Evolutionary conservation across 2,329 filamentous ascomycete species (phyloP).

Genomic region (Epichloe aotearoae): DNA sequence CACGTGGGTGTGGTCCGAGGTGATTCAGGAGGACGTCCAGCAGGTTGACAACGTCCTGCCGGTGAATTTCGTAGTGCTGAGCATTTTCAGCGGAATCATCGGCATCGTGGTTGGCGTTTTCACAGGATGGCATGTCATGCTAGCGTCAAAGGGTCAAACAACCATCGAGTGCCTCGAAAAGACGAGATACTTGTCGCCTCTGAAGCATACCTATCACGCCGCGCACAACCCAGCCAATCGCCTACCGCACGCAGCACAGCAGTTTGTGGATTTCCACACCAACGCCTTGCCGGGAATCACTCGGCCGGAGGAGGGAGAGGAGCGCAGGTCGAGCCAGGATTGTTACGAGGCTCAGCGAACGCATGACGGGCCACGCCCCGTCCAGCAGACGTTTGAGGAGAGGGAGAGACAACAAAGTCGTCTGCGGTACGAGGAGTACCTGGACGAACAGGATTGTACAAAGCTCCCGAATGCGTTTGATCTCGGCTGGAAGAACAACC

Average conservation of each 20-base stretch:
- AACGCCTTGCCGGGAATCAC: slow-evolving; percentile 71
- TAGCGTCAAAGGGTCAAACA: slow-evolving; percentile 69
- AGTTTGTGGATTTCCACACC: slow-evolving; percentile 68
- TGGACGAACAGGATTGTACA: slow-evolving; percentile 79
- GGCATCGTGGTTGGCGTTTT: slow-evolving; percentile 81
- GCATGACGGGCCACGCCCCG: slow-evolving; percentile 22
- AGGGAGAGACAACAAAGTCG: slow-evolving; percentile 41
- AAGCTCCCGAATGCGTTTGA: slow-evolving; percentile 91
- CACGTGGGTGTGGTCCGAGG: slow-evolving; percentile 74
- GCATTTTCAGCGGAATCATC: slow-evolving; percentile 81
- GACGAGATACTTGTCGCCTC: slow-evolving; percentile 77
- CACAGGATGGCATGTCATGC: slow-evolving; percentile 78
- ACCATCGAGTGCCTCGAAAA: slow-evolving; percentile 96
- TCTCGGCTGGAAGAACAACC: slow-evolving; percentile 68
- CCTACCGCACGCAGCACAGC: slow-evolving; percentile 46
- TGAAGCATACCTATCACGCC: slow-evolving; percentile 56
- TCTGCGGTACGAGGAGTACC: slow-evolving; percentile 53
- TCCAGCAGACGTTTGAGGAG: slow-evolving; percentile 39
- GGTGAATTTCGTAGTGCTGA: slow-evolving; percentile 80
- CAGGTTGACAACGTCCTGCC: slow-evolving; percentile 69
- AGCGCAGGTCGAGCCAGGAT: slow-evolving; percentile 20
- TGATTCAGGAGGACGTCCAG: slow-evolving; percentile 54
- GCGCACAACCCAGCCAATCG: slow-evolving; percentile 39
- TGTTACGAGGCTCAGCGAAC: slow-evolving; percentile 5
- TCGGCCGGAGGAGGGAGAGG: slow-evolving; percentile 69